A percentile compares a stretch with the other conserved stretches of the same genome.
Conservation (phyloP, 805 yeast species). For the Zygosaccharomyces bailii region DNA sequence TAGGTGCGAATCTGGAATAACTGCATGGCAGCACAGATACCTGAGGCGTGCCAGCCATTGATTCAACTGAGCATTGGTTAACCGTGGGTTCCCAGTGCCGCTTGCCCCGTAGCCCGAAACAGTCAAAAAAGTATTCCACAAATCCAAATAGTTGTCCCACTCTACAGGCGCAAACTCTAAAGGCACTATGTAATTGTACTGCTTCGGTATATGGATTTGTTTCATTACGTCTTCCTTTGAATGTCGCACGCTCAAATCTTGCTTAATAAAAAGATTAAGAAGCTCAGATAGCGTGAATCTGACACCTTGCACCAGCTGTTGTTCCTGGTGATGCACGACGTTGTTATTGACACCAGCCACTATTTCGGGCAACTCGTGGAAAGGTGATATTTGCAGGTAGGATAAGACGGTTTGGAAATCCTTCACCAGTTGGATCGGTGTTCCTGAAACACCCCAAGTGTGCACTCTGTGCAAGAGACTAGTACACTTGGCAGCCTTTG, state of each 20-base stretch:
- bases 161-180: constrained; percentile 81
- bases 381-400: constrained; percentile 67
- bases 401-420: constrained; percentile 71
- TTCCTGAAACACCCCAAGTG: constrained; percentile 97
- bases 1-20: constrained; percentile 25
- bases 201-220: constrained; percentile 77
- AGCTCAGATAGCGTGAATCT: constrained; percentile 41
- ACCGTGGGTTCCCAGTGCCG: constrained; percentile 49
- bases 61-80: constrained; percentile 55
- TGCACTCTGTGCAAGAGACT: constrained; percentile 77
- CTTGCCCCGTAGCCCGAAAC: constrained; percentile 50
- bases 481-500: constrained; percentile 79
- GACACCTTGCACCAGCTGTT: constrained; percentile 22
- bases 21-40: constrained; percentile 82
- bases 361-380: constrained; percentile 38
- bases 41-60: constrained; percentile 68
- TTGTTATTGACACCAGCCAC: constrained; percentile 13
- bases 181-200: constrained; percentile 62
- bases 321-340: constrained; percentile 9
- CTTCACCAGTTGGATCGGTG: constrained; percentile 68
- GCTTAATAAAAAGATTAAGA: constrained; percentile 46
- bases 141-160: constrained; percentile 71
- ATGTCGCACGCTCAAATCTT: constrained; percentile 63
- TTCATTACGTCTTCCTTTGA: constrained; percentile 77
- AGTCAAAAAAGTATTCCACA: constrained; percentile 55